These are phyloP conservation scores for Monosporascus sp. DNA, from an alignment of 2,329 filamentous ascomycete genomes.

Conservation along the genomic window DNA sequence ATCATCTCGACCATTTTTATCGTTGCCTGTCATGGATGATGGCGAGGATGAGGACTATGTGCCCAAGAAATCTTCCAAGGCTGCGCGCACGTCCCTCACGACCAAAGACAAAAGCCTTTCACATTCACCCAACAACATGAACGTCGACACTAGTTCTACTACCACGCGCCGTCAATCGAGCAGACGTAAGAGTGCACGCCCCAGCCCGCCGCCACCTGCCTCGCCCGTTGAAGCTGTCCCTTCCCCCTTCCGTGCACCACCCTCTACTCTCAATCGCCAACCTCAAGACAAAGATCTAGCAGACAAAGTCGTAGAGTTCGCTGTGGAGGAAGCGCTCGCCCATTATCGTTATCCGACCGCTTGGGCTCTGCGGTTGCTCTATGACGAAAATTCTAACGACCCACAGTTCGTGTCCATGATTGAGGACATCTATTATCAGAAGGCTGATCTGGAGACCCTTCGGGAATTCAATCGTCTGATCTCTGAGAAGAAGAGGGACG, in stretches of 20 bases:
- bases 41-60: constrained; percentile 41
- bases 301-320: constrained; percentile 50
- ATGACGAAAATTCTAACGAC: constrained; percentile 52
- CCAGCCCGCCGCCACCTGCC: constrained; percentile 16
- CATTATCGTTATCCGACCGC: constrained; percentile 57
- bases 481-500: constrained; percentile 51
- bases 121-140: constrained; percentile 3
- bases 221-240: background rate
- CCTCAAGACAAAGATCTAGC: constrained; percentile 38
- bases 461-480: constrained; percentile 48
- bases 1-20: constrained; percentile 12
- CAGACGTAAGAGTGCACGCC: constrained; percentile 18
- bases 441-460: constrained; percentile 47
- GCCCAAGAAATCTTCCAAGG: constrained; percentile 29
- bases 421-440: constrained; percentile 53
- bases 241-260: constrained; percentile 15
- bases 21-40: constrained; percentile 23
- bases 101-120: constrained; percentile 4
- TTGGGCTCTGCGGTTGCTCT: constrained; percentile 55
- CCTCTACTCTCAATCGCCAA: constrained; percentile 13
- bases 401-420: constrained; percentile 51
- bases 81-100: constrained; percentile 10
- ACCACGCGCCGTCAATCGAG: constrained; percentile 21
- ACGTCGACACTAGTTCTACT: constrained; percentile 5
- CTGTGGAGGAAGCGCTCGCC: constrained; percentile 54